Evolutionary conservation across 805 yeast species (phyloP).

Genomic region (Teunomyces lycoperdinae): DNA sequence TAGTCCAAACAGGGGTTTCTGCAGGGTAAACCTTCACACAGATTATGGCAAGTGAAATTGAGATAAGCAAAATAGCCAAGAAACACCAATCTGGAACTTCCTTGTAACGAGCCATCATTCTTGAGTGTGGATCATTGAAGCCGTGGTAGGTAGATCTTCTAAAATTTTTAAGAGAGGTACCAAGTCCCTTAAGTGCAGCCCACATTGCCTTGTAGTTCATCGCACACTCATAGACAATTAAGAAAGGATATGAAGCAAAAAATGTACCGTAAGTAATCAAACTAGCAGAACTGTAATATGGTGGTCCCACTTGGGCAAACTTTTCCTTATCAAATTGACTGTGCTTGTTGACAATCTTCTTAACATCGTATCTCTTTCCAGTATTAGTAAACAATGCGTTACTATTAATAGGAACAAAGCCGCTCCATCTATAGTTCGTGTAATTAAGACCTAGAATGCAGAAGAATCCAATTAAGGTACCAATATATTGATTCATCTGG

Average conservation of each 20-base stretch:
- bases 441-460: conserved; percentile 27
- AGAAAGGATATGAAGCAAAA: conserved; percentile 25
- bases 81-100: conserved; percentile 37
- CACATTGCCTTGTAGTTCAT: conserved; percentile 14
- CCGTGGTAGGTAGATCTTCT: conserved; percentile 28
- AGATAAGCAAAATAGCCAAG: conserved; percentile 22
- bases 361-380: conserved; percentile 21
- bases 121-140: conserved; percentile 31
- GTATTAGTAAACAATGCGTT: conserved; percentile 23
- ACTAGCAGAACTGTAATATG: conserved; percentile 22
- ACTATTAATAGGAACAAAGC: conserved; percentile 24
- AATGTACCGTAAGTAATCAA: conserved; percentile 21
- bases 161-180: conserved; percentile 14
- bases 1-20: conserved; percentile 36
- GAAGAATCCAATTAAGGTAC: conserved; percentile 21
- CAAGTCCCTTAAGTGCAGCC: conserved; percentile 13
- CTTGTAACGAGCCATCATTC: conserved; percentile 31
- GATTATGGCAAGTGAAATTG: conserved; percentile 30
- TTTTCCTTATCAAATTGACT: conserved; percentile 14
- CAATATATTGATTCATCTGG: conserved; percentile 21
- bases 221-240: conserved; percentile 18
- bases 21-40: conserved; percentile 31
- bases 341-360: conserved; percentile 6
- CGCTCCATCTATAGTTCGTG: conserved; percentile 28
- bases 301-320: conserved; percentile 19